These are phyloP conservation scores for Sclerotinia sclerotiorum DNA, from an alignment of 2,329 filamentous ascomycete species.

Conservation along the genomic window DNA sequence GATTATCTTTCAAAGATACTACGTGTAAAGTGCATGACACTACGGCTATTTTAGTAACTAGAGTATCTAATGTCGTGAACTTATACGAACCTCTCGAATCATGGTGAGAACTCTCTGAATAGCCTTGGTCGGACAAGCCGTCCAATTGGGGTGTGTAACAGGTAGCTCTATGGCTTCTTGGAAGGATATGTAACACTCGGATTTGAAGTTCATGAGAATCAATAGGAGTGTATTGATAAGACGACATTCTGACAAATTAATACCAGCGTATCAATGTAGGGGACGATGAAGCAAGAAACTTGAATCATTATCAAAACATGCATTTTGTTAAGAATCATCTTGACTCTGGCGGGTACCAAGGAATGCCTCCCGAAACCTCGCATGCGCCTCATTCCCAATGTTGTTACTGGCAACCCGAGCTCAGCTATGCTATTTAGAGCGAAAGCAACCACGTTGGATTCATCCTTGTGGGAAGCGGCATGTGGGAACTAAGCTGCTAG, in stretches of 20 bases:
- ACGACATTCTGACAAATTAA: not conserved
- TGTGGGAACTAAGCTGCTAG: no score
- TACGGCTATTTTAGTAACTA: not conserved
- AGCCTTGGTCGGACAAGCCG: not conserved
- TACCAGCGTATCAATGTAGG: not conserved
- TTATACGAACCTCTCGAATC: not conserved
- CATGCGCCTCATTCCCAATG: slow-evolving; percentile 6
- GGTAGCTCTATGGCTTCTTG: not conserved
- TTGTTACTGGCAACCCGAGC: not conserved
- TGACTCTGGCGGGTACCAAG: not conserved
- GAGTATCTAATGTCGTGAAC: not conserved
- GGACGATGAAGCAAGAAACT: not conserved
- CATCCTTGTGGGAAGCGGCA: no score
- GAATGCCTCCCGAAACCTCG: not conserved
- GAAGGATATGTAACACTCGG: slow-evolving; percentile 5
- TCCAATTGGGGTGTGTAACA: no score
- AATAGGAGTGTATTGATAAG: slow-evolving; percentile 7
- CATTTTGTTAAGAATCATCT: not conserved
- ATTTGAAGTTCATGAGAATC: slow-evolving; percentile 5
- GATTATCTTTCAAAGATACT: not conserved
- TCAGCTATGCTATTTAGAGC: not conserved
- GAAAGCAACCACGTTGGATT: not conserved
- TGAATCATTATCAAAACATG: not conserved
- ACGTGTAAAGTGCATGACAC: slow-evolving; percentile 10
- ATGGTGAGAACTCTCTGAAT: not conserved